Evolutionary conservation across 345 rosid species (phyloP).

Genomic region (Cardamine chenopodiifolia): DNA sequence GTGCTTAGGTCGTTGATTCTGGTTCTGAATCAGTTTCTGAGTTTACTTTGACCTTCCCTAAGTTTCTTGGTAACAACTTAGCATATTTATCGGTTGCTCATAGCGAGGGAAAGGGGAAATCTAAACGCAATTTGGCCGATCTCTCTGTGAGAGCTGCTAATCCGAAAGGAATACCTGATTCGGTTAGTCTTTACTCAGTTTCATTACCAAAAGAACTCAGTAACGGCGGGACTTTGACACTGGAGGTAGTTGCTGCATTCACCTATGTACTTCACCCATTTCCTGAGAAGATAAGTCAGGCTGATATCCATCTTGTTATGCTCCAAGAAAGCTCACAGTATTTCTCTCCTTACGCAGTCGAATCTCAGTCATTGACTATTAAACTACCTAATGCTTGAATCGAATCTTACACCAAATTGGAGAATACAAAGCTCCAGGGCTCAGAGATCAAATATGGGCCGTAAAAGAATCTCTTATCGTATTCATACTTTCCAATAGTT

Average conservation of each 20-base stretch:
- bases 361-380: constrained; percentile 68
- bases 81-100: constrained; percentile 61
- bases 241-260: constrained; percentile 66
- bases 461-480: constrained; percentile 66
- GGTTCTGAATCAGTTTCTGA: constrained; percentile 73
- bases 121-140: constrained; percentile 45
- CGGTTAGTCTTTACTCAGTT: constrained; percentile 61
- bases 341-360: constrained; percentile 76
- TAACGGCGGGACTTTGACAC: constrained; percentile 62
- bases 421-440: constrained; percentile 63
- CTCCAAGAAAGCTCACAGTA: constrained; percentile 75
- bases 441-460: constrained; percentile 93
- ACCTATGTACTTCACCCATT: constrained; percentile 66
- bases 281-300: constrained; percentile 88
- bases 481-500: constrained; percentile 65
- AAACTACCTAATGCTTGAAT: constrained; percentile 74
- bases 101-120: constrained; percentile 73
- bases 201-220: constrained; percentile 59
- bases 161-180: constrained; percentile 61
- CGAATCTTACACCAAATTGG: constrained; percentile 78
- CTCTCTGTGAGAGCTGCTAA: constrained; percentile 54
- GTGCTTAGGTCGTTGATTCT: constrained; percentile 62
- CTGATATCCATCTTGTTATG: constrained; percentile 83
- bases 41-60: constrained; percentile 70
- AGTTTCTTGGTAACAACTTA: constrained; percentile 65